A percentile compares a stretch with the other conserved stretches of the same genome.
These are phyloP conservation scores for Vitis hybrid DNA, from an alignment of 177 flowering plant species.

Conservation along the genomic window DNA sequence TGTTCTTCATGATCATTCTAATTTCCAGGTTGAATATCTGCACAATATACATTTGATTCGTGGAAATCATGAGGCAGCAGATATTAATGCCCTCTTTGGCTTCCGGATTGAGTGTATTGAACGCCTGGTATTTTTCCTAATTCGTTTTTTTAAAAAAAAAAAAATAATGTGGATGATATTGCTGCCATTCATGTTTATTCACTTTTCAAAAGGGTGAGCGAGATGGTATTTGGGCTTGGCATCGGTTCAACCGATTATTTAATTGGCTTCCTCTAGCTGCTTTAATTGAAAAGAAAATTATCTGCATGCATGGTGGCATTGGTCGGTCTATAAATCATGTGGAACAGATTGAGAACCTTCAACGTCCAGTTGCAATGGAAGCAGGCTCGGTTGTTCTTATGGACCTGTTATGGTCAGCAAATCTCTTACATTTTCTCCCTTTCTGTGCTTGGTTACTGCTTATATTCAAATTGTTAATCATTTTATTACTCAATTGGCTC, in stretches of 20 bases:
- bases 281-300: conserved; percentile 94
- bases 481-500: conserved; percentile 4
- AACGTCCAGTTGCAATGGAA: conserved; percentile 98
- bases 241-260: conserved; percentile 86
- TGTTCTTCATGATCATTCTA: conserved; percentile 1
- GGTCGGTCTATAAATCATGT: conserved; percentile 98
- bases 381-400: conserved; percentile 98
- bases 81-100: conserved; percentile 99
- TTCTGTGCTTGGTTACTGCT: background rate
- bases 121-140: conserved; percentile 72
- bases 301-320: conserved; percentile 99
- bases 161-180: no score
- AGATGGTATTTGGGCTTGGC: conserved; percentile 99
- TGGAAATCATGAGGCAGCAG: conserved; percentile 99
- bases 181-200: no score
- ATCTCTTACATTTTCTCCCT: conserved; percentile 10
- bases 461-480: conserved; percentile 1
- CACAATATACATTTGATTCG: conserved; percentile 95
- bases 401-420: conserved; percentile 91
- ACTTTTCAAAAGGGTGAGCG: conserved; percentile 80
- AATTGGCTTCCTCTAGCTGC: conserved; percentile 99
- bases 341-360: conserved; percentile 92
- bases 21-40: conserved; percentile 80
- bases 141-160: no score
- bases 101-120: conserved; percentile 99